Percentiles rank a stretch among this genome's conserved stretches.
Evolutionary conservation across 305 asterid genomes (phyloP).

Genomic region (Solanum hybrid): DNA sequence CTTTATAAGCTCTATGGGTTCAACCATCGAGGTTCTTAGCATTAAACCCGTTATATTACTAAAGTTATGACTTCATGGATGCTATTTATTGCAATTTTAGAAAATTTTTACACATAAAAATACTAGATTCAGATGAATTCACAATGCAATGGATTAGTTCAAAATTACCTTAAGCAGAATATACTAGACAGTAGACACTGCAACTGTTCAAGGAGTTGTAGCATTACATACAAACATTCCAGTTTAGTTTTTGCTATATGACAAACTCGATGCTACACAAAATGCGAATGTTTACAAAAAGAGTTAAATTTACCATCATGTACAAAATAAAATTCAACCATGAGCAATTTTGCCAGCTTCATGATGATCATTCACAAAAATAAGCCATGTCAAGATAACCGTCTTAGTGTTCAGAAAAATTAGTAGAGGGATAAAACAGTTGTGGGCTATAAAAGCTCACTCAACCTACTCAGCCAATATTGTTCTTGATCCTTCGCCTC

Average conservation of each 20-base stretch:
- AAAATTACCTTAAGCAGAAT: neutral
- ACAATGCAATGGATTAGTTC: neutral
- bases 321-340: no score
- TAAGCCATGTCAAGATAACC: no score
- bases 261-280: neutral
- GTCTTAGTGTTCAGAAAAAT: neutral
- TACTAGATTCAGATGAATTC: neutral
- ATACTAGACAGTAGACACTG: neutral
- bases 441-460: constrained; percentile 17
- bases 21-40: no score
- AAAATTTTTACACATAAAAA: neutral
- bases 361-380: no score
- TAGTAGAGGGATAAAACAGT: neutral
- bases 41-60: neutral
- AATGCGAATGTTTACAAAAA: neutral
- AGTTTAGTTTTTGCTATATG: neutral
- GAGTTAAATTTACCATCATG: no score
- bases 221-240: neutral
- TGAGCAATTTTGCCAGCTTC: no score
- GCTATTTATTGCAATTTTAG: neutral
- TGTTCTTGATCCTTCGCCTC: constrained; percentile 22
- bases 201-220: neutral
- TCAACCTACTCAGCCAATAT: constrained; percentile 30
- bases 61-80: neutral
- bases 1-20: no score